phyloP scores from a whole-genome alignment of 257 asterid species.

The Solanum pimpinellifolium region DNA sequence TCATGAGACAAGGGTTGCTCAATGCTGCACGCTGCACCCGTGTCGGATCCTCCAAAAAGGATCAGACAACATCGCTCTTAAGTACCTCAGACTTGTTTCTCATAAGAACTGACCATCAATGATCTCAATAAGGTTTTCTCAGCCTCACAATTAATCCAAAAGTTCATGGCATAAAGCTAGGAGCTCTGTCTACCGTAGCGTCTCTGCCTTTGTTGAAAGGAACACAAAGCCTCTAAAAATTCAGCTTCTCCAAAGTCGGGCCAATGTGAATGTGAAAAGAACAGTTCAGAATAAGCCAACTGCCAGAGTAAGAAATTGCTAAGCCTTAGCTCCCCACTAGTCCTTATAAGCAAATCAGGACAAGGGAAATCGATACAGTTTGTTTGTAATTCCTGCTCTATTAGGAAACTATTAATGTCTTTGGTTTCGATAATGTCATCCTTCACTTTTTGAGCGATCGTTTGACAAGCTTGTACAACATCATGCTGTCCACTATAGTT shows the following conservation, averaged over 20 bases:
- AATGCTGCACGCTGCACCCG: neutral
- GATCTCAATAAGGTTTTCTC: neutral
- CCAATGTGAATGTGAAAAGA: slow-evolving; percentile 33
- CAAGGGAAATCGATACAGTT: slow-evolving; percentile 30
- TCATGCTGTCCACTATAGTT: slow-evolving; percentile 44
- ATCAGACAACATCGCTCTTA: neutral
- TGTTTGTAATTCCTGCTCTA: slow-evolving; percentile 46
- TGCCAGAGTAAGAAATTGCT: slow-evolving; percentile 71
- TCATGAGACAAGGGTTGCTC: too few species aligned
- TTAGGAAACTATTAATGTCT: slow-evolving; percentile 23
- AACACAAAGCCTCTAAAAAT: slow-evolving; percentile 35
- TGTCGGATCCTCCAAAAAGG: neutral
- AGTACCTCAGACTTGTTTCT: neutral
- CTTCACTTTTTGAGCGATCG: slow-evolving; percentile 35
- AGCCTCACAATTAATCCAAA: neutral
- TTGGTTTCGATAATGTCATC: slow-evolving; percentile 40
- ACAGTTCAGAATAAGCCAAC: slow-evolving; percentile 51
- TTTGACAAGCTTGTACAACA: slow-evolving; percentile 36
- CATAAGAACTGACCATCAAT: neutral
- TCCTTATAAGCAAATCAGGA: slow-evolving; percentile 52
- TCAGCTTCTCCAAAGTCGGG: slow-evolving; percentile 63
- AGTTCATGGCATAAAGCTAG: neutral
- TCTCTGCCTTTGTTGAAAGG: slow-evolving; percentile 47
- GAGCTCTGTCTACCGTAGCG: slow-evolving; percentile 29
- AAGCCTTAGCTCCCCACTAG: slow-evolving; percentile 62